These are phyloP conservation scores for Panellus pusillus DNA, from an alignment of 768 basidiomycete species.

Conservation along the genomic window DNA sequence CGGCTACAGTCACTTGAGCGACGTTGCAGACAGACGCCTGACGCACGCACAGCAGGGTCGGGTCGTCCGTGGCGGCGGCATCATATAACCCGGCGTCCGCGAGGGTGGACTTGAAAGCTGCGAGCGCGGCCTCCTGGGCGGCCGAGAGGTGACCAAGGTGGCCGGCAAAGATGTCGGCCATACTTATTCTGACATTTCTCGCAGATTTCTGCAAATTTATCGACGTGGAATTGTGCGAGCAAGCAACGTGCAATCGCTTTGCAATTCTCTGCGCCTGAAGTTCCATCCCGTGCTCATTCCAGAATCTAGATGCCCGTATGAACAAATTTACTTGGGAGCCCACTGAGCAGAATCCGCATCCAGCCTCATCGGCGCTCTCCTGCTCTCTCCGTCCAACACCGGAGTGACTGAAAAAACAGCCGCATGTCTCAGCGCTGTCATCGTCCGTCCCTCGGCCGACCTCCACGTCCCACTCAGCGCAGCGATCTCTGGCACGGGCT, in stretches of 20 bases:
- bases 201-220: too few relatives aligned
- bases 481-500: conserved; percentile 39
- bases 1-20: conserved; percentile 46
- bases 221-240: too few relatives aligned
- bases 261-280: too few relatives aligned
- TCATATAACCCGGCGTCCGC: conserved; percentile 53
- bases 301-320: too few relatives aligned
- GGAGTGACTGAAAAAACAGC: conserved; percentile 44
- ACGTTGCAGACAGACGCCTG: background rate
- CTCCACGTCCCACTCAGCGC: conserved; percentile 31
- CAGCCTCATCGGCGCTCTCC: conserved; percentile 34
- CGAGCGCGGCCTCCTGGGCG: conserved; percentile 49
- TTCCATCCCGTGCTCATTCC: too few relatives aligned
- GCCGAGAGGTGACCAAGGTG: conserved; percentile 55
- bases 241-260: too few relatives aligned
- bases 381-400: conserved; percentile 33
- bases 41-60: conserved; percentile 59
- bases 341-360: conserved; percentile 31
- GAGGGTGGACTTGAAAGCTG: conserved; percentile 54
- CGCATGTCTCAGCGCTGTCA: conserved; percentile 48
- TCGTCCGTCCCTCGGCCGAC: conserved; percentile 24
- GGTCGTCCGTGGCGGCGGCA: conserved; percentile 55
- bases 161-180: conserved; percentile 44
- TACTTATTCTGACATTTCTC: too few relatives aligned
- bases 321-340: background rate